These are phyloP conservation scores for Nicotiana noctiflora DNA, from an alignment of 257 asterid genomes.

Conservation along the genomic window DNA sequence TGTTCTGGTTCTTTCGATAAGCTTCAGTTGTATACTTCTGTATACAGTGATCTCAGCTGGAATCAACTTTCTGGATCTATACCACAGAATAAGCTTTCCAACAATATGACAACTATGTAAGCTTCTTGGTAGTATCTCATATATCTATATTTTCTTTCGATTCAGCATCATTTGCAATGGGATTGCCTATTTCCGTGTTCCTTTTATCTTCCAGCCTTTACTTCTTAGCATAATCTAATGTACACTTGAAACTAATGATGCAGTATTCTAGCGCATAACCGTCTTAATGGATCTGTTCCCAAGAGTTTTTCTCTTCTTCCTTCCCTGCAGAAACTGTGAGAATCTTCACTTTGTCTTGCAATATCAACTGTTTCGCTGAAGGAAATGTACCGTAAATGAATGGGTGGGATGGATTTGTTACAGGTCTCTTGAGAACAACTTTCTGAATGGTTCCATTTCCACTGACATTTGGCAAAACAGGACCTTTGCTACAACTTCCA, in stretches of 20 bases:
- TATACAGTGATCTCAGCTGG: constrained; percentile 41
- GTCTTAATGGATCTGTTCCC: constrained; percentile 37
- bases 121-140: constrained; percentile 13
- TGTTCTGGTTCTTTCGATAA: background rate
- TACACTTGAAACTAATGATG: constrained; percentile 4
- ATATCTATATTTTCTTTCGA: background rate
- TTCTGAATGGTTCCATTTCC: constrained; percentile 33
- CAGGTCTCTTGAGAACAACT: constrained; percentile 39
- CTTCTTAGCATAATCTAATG: constrained; percentile 5
- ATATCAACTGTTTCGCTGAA: background rate
- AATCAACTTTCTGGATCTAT: constrained; percentile 35
- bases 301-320: constrained; percentile 28
- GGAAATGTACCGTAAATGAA: background rate
- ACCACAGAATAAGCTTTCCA: constrained; percentile 25
- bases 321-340: constrained; percentile 45
- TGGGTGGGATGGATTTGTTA: constrained; percentile 1
- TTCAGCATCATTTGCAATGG: background rate
- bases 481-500: constrained; percentile 25
- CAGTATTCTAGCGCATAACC: constrained; percentile 40
- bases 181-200: background rate
- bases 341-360: background rate
- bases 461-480: constrained; percentile 31
- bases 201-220: background rate
- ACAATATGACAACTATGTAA: constrained; percentile 37
- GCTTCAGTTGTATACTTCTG: background rate